Evolutionary conservation across 148 eudicot genomes (phyloP).

Genomic region (Beta vulgaris): DNA sequence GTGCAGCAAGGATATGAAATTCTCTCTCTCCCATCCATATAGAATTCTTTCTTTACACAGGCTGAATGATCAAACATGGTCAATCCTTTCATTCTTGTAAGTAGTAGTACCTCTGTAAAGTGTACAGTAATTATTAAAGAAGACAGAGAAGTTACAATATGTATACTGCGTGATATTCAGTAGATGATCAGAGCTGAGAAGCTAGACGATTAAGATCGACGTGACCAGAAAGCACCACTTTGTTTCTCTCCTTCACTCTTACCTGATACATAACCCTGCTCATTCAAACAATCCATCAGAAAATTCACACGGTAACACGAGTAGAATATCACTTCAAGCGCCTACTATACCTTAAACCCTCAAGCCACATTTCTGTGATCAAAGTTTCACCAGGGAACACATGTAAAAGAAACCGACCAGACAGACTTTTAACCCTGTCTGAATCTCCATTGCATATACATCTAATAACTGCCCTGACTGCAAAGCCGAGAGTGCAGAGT

Average conservation of each 20-base stretch:
- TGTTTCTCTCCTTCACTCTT: conserved; percentile 85
- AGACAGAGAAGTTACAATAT: background rate
- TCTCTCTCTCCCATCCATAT: background rate
- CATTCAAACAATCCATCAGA: conserved; percentile 8
- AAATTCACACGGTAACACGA: background rate
- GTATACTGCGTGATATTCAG: background rate
- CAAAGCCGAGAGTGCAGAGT: conserved; percentile 87
- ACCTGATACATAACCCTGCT: conserved; percentile 87
- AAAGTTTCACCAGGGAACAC: conserved; percentile 90
- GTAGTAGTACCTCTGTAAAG: background rate
- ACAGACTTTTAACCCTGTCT: conserved; percentile 62
- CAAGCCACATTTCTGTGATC: conserved; percentile 94
- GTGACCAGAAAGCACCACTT: conserved; percentile 68
- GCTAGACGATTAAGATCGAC: conserved; percentile 53
- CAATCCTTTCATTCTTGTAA: background rate
- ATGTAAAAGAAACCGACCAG: conserved; percentile 75
- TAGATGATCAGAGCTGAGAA: conserved; percentile 45
- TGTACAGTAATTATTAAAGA: background rate
- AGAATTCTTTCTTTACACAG: background rate
- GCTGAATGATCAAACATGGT: background rate
- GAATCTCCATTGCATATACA: conserved; percentile 77
- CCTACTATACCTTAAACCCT: conserved; percentile 56
- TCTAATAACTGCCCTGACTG: conserved; percentile 67
- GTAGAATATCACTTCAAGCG: background rate
- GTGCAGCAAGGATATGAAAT: background rate